Evolutionary conservation across 2,329 filamentous ascomycete genomes (phyloP).

Genomic region (Zymoseptoria tritici): DNA sequence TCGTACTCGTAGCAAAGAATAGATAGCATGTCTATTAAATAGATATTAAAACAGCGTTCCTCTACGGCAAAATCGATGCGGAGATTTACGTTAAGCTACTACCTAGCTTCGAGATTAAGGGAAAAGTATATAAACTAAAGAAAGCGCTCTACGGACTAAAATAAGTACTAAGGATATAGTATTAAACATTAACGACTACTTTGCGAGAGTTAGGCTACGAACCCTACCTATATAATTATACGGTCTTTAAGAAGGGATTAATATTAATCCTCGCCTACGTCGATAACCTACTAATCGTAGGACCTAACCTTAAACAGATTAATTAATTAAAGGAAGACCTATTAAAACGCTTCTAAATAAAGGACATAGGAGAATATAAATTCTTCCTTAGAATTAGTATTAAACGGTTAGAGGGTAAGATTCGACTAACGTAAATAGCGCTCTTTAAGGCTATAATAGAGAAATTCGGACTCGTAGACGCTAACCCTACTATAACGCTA

Average conservation of each 20-base stretch:
- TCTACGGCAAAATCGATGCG: not conserved
- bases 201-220: not conserved
- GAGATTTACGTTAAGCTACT: not conserved
- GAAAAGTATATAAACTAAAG: not conserved
- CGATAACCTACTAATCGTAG: not conserved
- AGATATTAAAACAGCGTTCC: not conserved
- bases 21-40: not conserved
- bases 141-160: no score
- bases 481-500: not conserved
- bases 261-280: constrained; percentile 1
- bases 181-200: not conserved
- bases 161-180: constrained; percentile 3
- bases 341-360: no score
- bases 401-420: no score
- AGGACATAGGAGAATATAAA: no score
- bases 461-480: no score
- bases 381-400: no score
- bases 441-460: no score
- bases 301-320: not conserved
- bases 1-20: not conserved
- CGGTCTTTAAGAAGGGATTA: not conserved
- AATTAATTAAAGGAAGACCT: not conserved
- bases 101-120: not conserved
- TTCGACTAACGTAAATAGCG: no score
- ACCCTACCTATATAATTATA: not conserved